These are phyloP conservation scores for Caloboletus firmus DNA, from an alignment of 1,284 basidiomycete genomes.

Conservation along the genomic window DNA sequence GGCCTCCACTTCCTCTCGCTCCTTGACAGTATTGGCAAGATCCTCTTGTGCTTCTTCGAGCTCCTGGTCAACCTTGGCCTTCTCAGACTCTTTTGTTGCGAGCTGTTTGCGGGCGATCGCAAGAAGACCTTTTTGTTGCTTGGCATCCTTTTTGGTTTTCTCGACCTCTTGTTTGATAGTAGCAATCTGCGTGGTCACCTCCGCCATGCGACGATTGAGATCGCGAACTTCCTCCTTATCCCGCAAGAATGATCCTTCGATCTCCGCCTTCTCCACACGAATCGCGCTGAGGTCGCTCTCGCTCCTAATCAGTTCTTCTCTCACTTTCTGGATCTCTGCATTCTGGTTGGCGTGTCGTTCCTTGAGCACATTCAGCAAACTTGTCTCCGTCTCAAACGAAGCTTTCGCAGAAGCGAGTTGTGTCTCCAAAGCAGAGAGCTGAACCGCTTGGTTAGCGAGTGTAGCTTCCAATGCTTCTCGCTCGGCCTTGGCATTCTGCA, in stretches of 20 bases:
- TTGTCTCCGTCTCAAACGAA: constrained; percentile 84
- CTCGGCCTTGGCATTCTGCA: constrained; percentile 62
- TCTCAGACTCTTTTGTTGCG: constrained; percentile 78
- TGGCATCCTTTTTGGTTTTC: constrained; percentile 89
- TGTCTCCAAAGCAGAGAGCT: constrained; percentile 71
- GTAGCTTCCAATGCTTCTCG: constrained; percentile 56
- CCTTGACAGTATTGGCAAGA: constrained; percentile 50
- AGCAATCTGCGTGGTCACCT: constrained; percentile 76
- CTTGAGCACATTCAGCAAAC: constrained; percentile 70
- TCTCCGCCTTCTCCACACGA: constrained; percentile 87
- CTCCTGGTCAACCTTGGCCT: constrained; percentile 71
- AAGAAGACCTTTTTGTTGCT: constrained; percentile 93
- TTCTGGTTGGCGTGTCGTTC: constrained; percentile 73
- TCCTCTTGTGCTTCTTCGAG: constrained; percentile 64
- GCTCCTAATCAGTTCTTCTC: constrained; percentile 82
- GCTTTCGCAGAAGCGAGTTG: constrained; percentile 76
- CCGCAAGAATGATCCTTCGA: constrained; percentile 83
- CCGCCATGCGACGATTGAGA: constrained; percentile 81
- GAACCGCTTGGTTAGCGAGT: constrained; percentile 62
- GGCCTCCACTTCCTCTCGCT: constrained; percentile 56
- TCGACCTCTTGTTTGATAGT: constrained; percentile 77
- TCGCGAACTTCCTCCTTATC: constrained; percentile 96
- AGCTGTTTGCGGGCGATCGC: constrained; percentile 97
- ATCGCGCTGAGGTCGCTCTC: constrained; percentile 93
- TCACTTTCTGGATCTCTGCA: constrained; percentile 72